Evolutionary conservation across 2,329 filamentous ascomycete species (phyloP), one percentile per base, ranked within the genome.

Genomic region (Talaromyces sp.): DNA sequence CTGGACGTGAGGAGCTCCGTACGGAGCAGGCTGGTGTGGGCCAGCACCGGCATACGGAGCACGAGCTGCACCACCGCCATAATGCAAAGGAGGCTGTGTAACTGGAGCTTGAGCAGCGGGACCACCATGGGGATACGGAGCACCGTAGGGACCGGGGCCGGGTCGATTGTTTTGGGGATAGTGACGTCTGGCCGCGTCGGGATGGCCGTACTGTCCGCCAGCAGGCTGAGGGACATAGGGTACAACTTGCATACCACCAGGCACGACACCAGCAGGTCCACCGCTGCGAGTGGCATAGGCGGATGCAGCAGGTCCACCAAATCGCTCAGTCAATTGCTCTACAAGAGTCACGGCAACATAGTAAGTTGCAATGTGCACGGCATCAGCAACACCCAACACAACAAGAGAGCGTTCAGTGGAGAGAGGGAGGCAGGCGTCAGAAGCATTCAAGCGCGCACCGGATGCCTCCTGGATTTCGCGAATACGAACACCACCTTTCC

Each of bases 401-500:
- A 99, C 94, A 58, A 99, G 87, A n/a, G 95, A 98, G 57, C 95
- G 91, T 81, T 99, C 95, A 66, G 93, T 96, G 19, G 95, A 99
- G 67, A 97, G 86, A 58, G 95, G 95, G 64, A 99, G 86, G 76
- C 93, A 96, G 5, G 93, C 90, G 78, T 98, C 95, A 7, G 95
- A 99, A 31, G 95, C 95, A 78, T 99, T 99, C 54, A 99, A 86
- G 68, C 96, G 90, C 62, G 95, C 95, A 67, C 96, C 96, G 16
- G 95, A 99, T 22, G 93, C 93, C 76, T 99, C 95, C 79, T 99
- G 95, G 68, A 99, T 99, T 81, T 99, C 95, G 70, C 95, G 92
- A 76, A 99, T 99, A 69, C 95, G 90, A 66, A 93, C 91, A 70
- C 95, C 95, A 69, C 90, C 92, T 83, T 99, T 99, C 73, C 95